These are phyloP conservation scores for Ciborinia camelliae DNA, from an alignment of 2,329 filamentous ascomycete species.

Conservation along the genomic window DNA sequence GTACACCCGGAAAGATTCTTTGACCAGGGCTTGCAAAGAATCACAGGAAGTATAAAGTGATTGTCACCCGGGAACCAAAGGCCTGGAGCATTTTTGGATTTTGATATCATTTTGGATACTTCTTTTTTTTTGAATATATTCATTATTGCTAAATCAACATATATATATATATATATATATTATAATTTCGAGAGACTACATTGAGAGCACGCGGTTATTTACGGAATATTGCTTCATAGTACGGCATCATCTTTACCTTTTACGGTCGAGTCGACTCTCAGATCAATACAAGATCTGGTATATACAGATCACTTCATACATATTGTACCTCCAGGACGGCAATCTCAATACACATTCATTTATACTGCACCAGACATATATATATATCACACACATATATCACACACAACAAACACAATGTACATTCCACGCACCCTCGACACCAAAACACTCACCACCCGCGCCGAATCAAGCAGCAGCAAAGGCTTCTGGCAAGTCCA, in stretches of 20 bases:
- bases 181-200: neutral
- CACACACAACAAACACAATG: neutral
- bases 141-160: neutral
- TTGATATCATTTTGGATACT: neutral
- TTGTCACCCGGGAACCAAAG: neutral
- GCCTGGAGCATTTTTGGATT: neutral
- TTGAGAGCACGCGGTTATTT: neutral
- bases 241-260: neutral
- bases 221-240: neutral
- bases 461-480: neutral
- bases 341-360: no score
- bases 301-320: neutral
- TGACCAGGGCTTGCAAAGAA: neutral
- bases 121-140: neutral
- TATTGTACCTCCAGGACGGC: neutral
- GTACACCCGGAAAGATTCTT: neutral
- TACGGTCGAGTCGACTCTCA: neutral
- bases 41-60: neutral
- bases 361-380: neutral
- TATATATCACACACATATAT: neutral
- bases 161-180: neutral
- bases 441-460: neutral
- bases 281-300: neutral
- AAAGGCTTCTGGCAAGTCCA: slow-evolving; percentile 5
- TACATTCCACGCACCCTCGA: neutral